phyloP scores from a whole-genome alignment of 176 grass and related monocot genomes.

The Stipa capillata region DNA sequence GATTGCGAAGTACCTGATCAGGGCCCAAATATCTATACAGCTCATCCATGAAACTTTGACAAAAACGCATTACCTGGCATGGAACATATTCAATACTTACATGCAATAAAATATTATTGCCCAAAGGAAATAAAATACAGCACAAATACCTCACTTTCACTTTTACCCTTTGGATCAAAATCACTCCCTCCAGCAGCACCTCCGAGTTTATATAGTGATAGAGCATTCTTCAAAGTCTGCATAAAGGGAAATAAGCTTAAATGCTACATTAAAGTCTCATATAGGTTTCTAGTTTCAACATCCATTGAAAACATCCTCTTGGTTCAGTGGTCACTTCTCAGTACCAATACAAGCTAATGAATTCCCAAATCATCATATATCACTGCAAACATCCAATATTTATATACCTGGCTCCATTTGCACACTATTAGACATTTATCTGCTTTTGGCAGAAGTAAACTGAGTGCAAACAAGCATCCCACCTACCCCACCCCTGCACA shows the following conservation, averaged over 20 bases:
- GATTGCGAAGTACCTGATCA: conserved; percentile 68
- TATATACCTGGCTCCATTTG: neutral
- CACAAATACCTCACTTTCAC: conserved; percentile 75
- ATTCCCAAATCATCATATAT: neutral
- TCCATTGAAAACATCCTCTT: neutral
- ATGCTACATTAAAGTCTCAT: conserved; percentile 10
- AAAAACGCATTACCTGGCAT: conserved; percentile 96
- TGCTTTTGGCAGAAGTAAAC: neutral
- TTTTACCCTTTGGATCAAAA: conserved; percentile 99
- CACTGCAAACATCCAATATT: neutral
- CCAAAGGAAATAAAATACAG: conserved; percentile 9
- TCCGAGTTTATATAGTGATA: conserved; percentile 96
- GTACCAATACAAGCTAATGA: neutral
- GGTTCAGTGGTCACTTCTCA: neutral
- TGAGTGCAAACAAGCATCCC: neutral
- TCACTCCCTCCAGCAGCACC: conserved; percentile 96
- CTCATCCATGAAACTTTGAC: conserved; percentile 99
- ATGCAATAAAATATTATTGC: neutral
- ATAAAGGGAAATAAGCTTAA: conserved; percentile 15
- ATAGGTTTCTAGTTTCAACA: neutral
- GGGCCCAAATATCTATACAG: conserved; percentile 90
- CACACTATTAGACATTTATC: neutral
- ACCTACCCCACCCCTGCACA: neutral
- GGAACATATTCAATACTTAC: conserved; percentile 24
- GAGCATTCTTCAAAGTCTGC: conserved; percentile 90